A percentile compares a stretch with the other conserved stretches of the same genome.
Evolutionary conservation across 345 rosid species (phyloP).

Genomic region (Heritiera fomes): DNA sequence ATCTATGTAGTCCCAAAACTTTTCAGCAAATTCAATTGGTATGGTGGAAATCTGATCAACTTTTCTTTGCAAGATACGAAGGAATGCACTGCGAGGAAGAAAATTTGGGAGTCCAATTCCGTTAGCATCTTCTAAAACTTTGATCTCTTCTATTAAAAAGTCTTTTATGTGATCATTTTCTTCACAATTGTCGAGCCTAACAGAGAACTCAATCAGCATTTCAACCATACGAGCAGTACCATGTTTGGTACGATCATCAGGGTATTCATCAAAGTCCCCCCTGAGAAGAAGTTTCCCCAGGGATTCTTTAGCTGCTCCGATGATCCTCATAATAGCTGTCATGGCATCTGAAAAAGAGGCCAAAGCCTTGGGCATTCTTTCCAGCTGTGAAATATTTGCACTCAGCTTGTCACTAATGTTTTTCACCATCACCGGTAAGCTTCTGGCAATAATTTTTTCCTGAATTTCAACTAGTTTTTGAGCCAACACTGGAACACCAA

Average conservation of each 20-base stretch:
- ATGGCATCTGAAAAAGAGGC: neutral
- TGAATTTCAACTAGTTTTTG: slow-evolving; percentile 41
- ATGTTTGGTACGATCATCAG: neutral
- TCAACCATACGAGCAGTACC: neutral
- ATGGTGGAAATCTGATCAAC: slow-evolving; percentile 19
- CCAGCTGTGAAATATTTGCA: slow-evolving; percentile 20
- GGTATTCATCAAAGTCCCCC: slow-evolving; percentile 2
- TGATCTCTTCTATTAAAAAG: slow-evolving; percentile 26
- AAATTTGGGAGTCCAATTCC: slow-evolving; percentile 41
- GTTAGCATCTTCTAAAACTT: slow-evolving; percentile 33
- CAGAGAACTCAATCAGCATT: neutral
- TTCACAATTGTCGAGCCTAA: neutral
- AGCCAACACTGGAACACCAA: slow-evolving; percentile 44
- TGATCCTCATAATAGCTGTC: neutral
- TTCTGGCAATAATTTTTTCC: slow-evolving; percentile 30
- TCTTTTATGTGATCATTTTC: neutral
- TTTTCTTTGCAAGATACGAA: slow-evolving; percentile 24
- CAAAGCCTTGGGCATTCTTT: slow-evolving; percentile 31
- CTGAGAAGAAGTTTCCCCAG: neutral
- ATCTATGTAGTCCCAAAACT: neutral
- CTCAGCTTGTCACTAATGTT: slow-evolving; percentile 39
- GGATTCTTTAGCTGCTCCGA: neutral
- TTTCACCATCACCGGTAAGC: slow-evolving; percentile 39
- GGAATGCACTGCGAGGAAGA: slow-evolving; percentile 34
- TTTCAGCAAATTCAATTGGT: slow-evolving; percentile 27